Conservation (phyloP, 1,284 basidiomycete genomes). For the Anthracocystis walkeri region DNA sequence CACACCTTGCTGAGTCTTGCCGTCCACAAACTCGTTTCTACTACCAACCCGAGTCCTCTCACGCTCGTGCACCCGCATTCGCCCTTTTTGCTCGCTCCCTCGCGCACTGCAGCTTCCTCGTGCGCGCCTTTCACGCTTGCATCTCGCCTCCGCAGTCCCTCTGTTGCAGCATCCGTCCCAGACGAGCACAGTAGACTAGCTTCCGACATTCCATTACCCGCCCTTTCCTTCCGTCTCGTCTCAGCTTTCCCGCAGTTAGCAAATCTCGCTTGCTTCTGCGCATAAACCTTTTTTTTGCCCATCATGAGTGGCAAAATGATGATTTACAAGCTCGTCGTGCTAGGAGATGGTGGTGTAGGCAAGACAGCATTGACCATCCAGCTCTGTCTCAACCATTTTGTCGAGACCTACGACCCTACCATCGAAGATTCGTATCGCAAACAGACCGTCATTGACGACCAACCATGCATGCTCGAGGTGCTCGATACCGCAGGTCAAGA, state of each 20-base stretch:
- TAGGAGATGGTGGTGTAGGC: conserved; percentile 96
- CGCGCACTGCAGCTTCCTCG: neutral
- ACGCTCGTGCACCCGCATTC: conserved; percentile 1
- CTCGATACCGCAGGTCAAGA: conserved; percentile 89
- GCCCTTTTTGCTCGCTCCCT: neutral
- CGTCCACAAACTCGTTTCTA: conserved; percentile 11
- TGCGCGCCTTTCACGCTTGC: neutral
- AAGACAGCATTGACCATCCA: conserved; percentile 93
- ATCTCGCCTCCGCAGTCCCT: neutral
- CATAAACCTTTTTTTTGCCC: conserved; percentile 4
- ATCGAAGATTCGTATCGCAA: conserved; percentile 71
- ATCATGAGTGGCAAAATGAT: conserved; percentile 58
- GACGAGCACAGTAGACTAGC: neutral
- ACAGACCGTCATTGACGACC: conserved; percentile 70
- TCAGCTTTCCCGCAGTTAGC: neutral
- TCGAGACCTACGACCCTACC: conserved; percentile 68
- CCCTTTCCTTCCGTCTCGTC: conserved; percentile 2
- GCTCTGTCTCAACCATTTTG: conserved; percentile 66
- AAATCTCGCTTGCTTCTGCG: neutral
- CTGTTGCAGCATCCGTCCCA: neutral
- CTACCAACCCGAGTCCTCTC: neutral
- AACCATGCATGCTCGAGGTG: conserved; percentile 77
- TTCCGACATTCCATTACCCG: neutral
- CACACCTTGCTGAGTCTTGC: conserved; percentile 4
- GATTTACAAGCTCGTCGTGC: conserved; percentile 86